phyloP scores from a whole-genome alignment of 345 rosid species.

The Corchorus olitorius region DNA sequence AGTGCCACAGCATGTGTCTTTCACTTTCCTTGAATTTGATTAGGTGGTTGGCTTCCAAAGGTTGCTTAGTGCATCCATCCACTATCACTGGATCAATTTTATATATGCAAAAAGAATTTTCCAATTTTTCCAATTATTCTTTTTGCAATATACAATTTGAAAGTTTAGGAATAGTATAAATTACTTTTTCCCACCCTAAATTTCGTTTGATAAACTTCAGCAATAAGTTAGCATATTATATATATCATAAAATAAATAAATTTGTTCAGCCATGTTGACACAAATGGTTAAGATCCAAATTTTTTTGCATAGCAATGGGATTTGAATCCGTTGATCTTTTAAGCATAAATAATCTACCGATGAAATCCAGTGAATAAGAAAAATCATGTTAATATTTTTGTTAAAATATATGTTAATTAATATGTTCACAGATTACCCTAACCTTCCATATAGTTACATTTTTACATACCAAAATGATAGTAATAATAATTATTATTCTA shows the following conservation, averaged over 20 bases:
- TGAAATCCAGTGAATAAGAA: too few species aligned
- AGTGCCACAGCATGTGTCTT: slow-evolving; percentile 13
- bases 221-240: not conserved
- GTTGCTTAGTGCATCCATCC: slow-evolving; percentile 14
- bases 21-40: slow-evolving; percentile 23
- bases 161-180: not conserved
- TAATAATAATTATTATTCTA: too few species aligned
- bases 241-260: not conserved
- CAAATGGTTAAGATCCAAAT: too few species aligned
- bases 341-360: too few species aligned
- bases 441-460: too few species aligned
- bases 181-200: not conserved
- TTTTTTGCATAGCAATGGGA: too few species aligned
- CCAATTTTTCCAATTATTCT: not conserved
- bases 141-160: not conserved
- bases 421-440: too few species aligned
- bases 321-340: too few species aligned
- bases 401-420: too few species aligned
- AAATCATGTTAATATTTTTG: too few species aligned
- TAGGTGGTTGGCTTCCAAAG: not conserved
- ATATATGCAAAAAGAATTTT: not conserved
- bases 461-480: too few species aligned
- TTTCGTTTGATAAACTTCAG: not conserved
- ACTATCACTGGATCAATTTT: slow-evolving; percentile 7
- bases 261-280: too few species aligned